Evolutionary conservation across 2,329 filamentous ascomycete species (phyloP).

Genomic region (Torrubiellomyces zombiae): DNA sequence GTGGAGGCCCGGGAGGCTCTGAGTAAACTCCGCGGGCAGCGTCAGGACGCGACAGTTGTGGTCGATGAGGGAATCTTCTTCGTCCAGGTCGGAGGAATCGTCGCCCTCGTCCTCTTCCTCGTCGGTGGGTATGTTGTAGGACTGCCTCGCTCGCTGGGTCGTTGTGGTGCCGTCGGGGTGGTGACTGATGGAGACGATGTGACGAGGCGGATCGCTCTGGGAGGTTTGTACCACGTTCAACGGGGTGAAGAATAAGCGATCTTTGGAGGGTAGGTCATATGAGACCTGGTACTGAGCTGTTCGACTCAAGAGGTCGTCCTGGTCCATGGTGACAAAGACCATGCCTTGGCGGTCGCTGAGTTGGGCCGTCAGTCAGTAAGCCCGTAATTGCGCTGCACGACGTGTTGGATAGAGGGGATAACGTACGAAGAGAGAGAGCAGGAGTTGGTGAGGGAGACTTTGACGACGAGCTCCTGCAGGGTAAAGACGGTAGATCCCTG

Average conservation of each 20-base stretch:
- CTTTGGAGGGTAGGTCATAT: conserved; percentile 25
- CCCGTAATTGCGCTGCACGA: too few species aligned
- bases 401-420: conserved; percentile 2
- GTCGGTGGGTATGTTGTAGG: too few species aligned
- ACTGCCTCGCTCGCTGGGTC: too few species aligned
- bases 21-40: conserved; percentile 38
- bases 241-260: conserved; percentile 4
- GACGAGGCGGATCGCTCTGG: too few species aligned
- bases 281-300: conserved; percentile 64
- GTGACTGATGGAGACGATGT: conserved; percentile 34
- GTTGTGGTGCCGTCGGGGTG: conserved; percentile 31
- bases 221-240: conserved; percentile 6
- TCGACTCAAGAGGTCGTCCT: conserved; percentile 55
- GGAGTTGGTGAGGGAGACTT: conserved; percentile 47
- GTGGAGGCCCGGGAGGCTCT: conserved; percentile 29
- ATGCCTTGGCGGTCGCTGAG: conserved; percentile 73
- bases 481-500: conserved; percentile 67
- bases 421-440: conserved; percentile 3
- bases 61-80: conserved; percentile 26
- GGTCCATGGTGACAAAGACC: conserved; percentile 78
- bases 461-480: conserved; percentile 74
- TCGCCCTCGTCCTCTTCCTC: conserved; percentile 29
- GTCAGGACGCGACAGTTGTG: conserved; percentile 33
- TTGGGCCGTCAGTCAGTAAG: conserved; percentile 14
- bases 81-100: conserved; percentile 23